phyloP scores from a whole-genome alignment of 1,139 yeast species.

The Geotrichum phurueaensis region DNA sequence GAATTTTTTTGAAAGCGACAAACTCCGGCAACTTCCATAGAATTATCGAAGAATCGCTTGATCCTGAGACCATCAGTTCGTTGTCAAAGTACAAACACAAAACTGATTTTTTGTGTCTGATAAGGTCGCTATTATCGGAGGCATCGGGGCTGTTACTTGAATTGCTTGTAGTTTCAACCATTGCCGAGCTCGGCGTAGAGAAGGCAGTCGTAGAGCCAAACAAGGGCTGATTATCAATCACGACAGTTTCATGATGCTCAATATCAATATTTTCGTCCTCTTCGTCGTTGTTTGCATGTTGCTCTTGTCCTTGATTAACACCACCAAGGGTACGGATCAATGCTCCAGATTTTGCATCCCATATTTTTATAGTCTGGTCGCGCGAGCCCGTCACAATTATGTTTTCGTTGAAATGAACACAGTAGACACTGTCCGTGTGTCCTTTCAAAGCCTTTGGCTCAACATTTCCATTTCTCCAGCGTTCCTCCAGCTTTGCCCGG shows the following conservation, averaged over 20 bases:
- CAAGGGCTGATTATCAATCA: background rate
- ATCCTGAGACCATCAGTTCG: conserved; percentile 35
- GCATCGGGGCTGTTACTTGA: background rate
- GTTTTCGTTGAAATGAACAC: conserved; percentile 33
- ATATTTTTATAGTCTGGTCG: conserved; percentile 34
- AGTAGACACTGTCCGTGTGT: conserved; percentile 36
- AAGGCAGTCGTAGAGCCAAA: conserved; percentile 7
- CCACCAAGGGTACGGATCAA: conserved; percentile 26
- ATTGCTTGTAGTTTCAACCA: background rate
- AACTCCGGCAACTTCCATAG: conserved; percentile 31
- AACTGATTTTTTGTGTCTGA: conserved; percentile 34
- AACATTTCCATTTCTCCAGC: conserved; percentile 30
- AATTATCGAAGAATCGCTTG: conserved; percentile 35
- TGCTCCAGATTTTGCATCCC: conserved; percentile 31
- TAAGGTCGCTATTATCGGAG: conserved; percentile 3
- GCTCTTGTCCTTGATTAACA: background rate
- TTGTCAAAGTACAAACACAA: conserved; percentile 34
- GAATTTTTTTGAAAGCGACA: conserved; percentile 26
- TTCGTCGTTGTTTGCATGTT: conserved; percentile 1
- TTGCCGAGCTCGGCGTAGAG: conserved; percentile 6
- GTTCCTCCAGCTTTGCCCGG: conserved; percentile 27
- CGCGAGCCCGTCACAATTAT: conserved; percentile 36
- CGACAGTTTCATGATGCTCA: conserved; percentile 1
- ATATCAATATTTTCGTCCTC: background rate
- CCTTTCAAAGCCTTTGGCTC: conserved; percentile 30